These are phyloP conservation scores for Alternaria ethzedia DNA, from an alignment of 2,329 filamentous ascomycete species.

Conservation along the genomic window DNA sequence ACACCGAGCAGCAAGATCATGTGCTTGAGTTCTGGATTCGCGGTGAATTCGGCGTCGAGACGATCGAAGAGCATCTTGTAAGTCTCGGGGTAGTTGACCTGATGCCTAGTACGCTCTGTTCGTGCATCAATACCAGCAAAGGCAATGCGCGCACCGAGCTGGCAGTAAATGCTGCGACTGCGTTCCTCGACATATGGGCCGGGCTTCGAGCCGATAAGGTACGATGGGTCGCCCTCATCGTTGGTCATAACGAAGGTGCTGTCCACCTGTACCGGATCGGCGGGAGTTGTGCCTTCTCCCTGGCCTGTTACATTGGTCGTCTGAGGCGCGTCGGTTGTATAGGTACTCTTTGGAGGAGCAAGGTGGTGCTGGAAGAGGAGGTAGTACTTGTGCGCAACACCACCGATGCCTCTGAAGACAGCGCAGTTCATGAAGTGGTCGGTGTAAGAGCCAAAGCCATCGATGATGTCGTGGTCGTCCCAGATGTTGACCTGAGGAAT, in stretches of 20 bases:
- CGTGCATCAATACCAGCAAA: constrained; percentile 66
- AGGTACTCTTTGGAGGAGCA: constrained; percentile 83
- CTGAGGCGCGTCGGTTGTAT: constrained; percentile 73
- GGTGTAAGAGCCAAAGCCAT: constrained; percentile 70
- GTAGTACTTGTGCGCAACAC: constrained; percentile 66
- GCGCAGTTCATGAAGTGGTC: constrained; percentile 71
- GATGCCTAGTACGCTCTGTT: constrained; percentile 83
- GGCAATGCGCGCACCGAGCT: constrained; percentile 69
- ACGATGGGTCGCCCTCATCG: constrained; percentile 69
- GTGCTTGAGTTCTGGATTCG: constrained; percentile 66
- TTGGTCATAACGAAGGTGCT: constrained; percentile 73
- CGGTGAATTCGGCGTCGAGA: constrained; percentile 58
- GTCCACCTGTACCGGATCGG: constrained; percentile 74
- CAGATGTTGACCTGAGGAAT: constrained; percentile 71
- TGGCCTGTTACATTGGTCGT: constrained; percentile 58
- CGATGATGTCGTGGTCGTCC: constrained; percentile 72
- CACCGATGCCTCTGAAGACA: constrained; percentile 70
- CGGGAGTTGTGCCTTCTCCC: constrained; percentile 61
- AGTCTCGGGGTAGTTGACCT: constrained; percentile 83
- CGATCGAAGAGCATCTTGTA: constrained; percentile 66
- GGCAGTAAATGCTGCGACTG: constrained; percentile 67
- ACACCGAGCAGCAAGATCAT: constrained; percentile 70
- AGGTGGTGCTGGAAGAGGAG: constrained; percentile 76
- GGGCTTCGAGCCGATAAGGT: constrained; percentile 77
- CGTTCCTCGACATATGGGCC: constrained; percentile 70